Conservation (phyloP, 371 early-diverging fungal genomes). For the Mortierella sp. region DNA sequence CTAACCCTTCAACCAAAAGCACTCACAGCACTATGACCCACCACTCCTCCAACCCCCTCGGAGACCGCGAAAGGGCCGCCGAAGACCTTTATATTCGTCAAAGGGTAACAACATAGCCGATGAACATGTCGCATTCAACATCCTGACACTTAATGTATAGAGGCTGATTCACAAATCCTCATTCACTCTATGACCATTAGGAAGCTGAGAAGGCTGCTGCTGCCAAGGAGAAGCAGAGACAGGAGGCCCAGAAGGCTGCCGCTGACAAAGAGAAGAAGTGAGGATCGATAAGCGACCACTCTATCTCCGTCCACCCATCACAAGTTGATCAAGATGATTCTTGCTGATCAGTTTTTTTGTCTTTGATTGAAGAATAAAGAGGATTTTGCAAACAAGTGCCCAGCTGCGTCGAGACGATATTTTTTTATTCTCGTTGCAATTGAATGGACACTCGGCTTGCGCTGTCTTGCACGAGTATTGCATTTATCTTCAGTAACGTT, state of each 20-base stretch:
- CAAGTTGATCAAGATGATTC: not conserved
- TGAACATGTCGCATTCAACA: not conserved
- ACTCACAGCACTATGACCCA: constrained; percentile 15
- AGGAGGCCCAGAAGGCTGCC: constrained; percentile 27
- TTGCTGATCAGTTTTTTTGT: not conserved
- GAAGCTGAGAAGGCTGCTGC: constrained; percentile 44
- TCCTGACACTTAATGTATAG: too few relatives aligned
- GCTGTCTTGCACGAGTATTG: constrained; percentile 47
- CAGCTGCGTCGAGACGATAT: constrained; percentile 16
- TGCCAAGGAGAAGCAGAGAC: constrained; percentile 29
- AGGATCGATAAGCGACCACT: not conserved
- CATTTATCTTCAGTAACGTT: constrained; percentile 52
- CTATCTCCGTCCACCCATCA: not conserved
- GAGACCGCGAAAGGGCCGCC: constrained; percentile 26
- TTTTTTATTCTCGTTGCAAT: constrained; percentile 23
- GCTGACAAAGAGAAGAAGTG: constrained; percentile 15
- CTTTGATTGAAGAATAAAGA: not conserved
- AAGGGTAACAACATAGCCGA: constrained; percentile 12
- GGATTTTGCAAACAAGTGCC: constrained; percentile 7
- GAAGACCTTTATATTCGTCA: constrained; percentile 46
- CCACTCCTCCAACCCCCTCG: constrained; percentile 20
- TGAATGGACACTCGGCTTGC: constrained; percentile 13
- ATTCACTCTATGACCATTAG: not conserved
- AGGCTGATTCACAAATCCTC: not conserved
- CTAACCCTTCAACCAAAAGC: not conserved